phyloP scores from a whole-genome alignment of 108 stramenopile species.

The Fistulifera pelliculosa region DNA sequence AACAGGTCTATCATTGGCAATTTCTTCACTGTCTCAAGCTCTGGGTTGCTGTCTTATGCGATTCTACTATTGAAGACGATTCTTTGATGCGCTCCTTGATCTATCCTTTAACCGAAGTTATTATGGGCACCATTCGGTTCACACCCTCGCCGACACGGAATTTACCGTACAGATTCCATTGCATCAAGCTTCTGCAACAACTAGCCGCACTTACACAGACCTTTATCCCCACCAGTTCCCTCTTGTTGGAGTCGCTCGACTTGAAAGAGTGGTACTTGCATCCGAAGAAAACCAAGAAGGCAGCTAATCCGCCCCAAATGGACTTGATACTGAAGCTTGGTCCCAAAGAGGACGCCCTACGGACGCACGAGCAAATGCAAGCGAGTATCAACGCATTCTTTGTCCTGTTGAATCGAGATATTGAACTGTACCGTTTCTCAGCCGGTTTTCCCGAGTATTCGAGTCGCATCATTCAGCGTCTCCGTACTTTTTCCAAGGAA shows the following conservation, averaged over 20 bases:
- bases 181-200: slow-evolving; percentile 84
- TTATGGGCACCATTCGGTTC: slow-evolving; percentile 65
- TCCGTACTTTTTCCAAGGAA: slow-evolving; percentile 76
- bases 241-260: slow-evolving; percentile 79
- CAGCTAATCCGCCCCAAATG: slow-evolving; percentile 18
- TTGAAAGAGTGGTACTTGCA: slow-evolving; percentile 75
- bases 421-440: slow-evolving; percentile 82
- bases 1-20: slow-evolving; percentile 91
- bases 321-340: slow-evolving; percentile 44
- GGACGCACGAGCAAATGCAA: slow-evolving; percentile 74
- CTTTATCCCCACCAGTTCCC: slow-evolving; percentile 83
- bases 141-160: slow-evolving; percentile 63
- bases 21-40: slow-evolving; percentile 89
- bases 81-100: slow-evolving; percentile 64
- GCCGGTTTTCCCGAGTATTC: slow-evolving; percentile 82
- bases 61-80: slow-evolving; percentile 13
- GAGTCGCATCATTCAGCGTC: slow-evolving; percentile 52
- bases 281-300: slow-evolving; percentile 40
- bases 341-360: slow-evolving; percentile 68
- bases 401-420: slow-evolving; percentile 68
- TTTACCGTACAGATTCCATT: slow-evolving; percentile 88
- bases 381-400: slow-evolving; percentile 65
- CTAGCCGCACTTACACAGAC: slow-evolving; percentile 79
- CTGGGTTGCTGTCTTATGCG: slow-evolving; percentile 87
- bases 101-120: slow-evolving; percentile 86